Evolutionary conservation across 2,329 filamentous ascomycete genomes (phyloP), one percentile per base, ranked within the genome.

Genomic region (Aspergillus sp.): DNA sequence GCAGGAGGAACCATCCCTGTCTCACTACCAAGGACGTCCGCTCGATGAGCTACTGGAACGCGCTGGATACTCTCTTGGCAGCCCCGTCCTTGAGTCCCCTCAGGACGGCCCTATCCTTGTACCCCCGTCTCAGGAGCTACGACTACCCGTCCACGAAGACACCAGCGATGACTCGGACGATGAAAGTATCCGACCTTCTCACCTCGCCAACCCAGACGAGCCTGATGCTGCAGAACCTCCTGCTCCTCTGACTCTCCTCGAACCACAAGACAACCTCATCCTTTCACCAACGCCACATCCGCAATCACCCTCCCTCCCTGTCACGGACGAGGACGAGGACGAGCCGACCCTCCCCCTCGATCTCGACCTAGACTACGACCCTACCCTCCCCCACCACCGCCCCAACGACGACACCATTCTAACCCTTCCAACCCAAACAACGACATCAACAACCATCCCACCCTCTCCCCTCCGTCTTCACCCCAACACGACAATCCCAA

Each of bases 311-410:
- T 41, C 55, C 28, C 45, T 53, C 47, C 47, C 64, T 43, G 52
- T 57, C n/a, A 47, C 59, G 54, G 59, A 64, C 11, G 11, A 41
- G 34, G 34, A 41, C 5, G 34, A 41, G 34, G 34, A 41, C 51
- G 61, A 64, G n/a, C 48, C 51, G n/a, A 49, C 30, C 7, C 25
- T 64, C 34, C 49, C 30, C 7, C 25, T 64, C 34, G 38, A 61
- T 22, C 41, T 58, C 28, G 52, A 60, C 13, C 28, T 64, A 43
- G 46, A 67, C 34, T 70, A 70, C 54, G 80, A 83, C 62, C 79
- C 81, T 28, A 82, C 80, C 7, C 74, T 83, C 4, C 80, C 81
- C 22, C 81, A 82, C 54, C 74, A 79, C 66, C 77, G 80, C 49
- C 81, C 80, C 4, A 73, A 81, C 61, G 72, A 74, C 47, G 67